phyloP scores from a whole-genome alignment of 495 filamentous ascomycete species.

The Stereocaulon alpinum region DNA sequence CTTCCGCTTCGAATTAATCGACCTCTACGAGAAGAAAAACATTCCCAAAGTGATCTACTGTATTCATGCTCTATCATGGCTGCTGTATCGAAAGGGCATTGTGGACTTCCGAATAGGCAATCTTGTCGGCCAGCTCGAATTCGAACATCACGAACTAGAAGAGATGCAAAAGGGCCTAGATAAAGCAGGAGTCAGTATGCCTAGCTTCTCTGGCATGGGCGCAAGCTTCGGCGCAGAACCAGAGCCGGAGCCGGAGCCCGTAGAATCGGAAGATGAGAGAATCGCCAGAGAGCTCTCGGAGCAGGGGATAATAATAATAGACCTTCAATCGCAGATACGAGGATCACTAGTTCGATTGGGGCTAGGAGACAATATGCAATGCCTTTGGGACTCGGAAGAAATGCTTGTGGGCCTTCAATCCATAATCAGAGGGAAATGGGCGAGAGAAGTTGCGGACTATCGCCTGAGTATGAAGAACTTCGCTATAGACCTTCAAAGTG shows the following conservation, averaged over 20 bases:
- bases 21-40: conserved; percentile 99
- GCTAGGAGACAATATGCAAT: conserved; percentile 74
- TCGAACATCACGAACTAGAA: conserved; percentile 95
- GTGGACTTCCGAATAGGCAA: conserved; percentile 97
- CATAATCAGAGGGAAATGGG: conserved; percentile 67
- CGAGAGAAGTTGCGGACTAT: conserved; percentile 67
- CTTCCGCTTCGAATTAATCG: conserved; percentile 97
- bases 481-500: conserved; percentile 65
- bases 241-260: conserved; percentile 50
- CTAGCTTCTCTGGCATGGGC: conserved; percentile 93
- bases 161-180: conserved; percentile 94
- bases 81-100: conserved; percentile 88
- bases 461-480: conserved; percentile 69
- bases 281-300: conserved; percentile 76
- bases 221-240: conserved; percentile 86
- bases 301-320: conserved; percentile 56
- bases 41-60: conserved; percentile 99
- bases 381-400: conserved; percentile 81
- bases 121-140: conserved; percentile 90
- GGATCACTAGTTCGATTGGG: conserved; percentile 69
- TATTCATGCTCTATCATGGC: conserved; percentile 92
- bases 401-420: conserved; percentile 73
- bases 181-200: conserved; percentile 88
- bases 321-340: conserved; percentile 80
- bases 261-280: conserved; percentile 81